Conservation (phyloP, 371 early-diverging fungal species). For the Saksenaea oblongispora region DNA sequence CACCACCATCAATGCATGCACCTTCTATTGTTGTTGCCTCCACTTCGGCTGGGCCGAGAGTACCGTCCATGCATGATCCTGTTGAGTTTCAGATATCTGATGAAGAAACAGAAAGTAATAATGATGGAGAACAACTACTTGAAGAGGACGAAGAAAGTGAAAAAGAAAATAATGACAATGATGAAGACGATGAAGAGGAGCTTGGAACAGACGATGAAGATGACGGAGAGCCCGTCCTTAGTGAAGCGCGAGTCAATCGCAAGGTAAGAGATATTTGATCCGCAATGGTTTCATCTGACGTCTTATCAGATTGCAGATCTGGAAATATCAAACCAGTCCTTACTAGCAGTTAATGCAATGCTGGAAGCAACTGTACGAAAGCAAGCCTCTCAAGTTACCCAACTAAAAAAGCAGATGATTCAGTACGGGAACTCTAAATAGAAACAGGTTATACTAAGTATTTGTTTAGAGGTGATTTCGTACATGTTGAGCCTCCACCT, state of each 20-base stretch:
- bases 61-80: constrained; percentile 5
- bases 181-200: constrained; percentile 8
- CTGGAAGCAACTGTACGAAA: constrained; percentile 51
- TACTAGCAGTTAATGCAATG: constrained; percentile 52
- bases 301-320: constrained; percentile 50
- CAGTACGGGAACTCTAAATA: not conserved
- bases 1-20: not conserved
- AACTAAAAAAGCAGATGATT: constrained; percentile 33
- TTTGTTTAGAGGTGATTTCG: constrained; percentile 1
- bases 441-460: not conserved
- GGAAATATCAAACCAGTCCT: constrained; percentile 52
- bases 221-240: constrained; percentile 25
- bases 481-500: constrained; percentile 8
- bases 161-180: constrained; percentile 29
- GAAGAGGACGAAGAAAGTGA: constrained; percentile 29
- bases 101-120: constrained; percentile 22
- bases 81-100: not conserved
- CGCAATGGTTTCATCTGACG: not conserved
- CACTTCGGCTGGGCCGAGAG: constrained; percentile 1
- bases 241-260: constrained; percentile 48
- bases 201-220: constrained; percentile 21
- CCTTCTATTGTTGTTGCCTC: not conserved
- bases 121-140: constrained; percentile 18
- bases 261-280: constrained; percentile 22
- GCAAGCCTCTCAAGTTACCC: constrained; percentile 49